Percentiles rank a stretch among this genome's conserved stretches.
phyloP scores from a whole-genome alignment of 768 basidiomycete species.

The Boletus pseudopeckii region DNA sequence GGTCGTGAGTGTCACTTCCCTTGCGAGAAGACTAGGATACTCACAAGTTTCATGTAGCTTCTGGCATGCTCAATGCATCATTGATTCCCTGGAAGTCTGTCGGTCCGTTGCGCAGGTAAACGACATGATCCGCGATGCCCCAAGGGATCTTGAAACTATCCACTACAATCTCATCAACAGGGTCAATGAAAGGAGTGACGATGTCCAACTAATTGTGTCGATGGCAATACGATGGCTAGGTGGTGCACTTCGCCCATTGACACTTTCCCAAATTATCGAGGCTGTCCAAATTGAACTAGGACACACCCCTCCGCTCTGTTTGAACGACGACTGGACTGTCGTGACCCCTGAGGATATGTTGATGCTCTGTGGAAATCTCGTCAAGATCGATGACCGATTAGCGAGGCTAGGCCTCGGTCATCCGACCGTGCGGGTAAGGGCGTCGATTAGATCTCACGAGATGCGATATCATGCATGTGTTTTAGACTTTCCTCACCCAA shows the following conservation, averaged over 20 bases:
- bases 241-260: conserved; percentile 26
- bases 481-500: conserved; percentile 25
- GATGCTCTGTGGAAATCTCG: conserved; percentile 24
- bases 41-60: conserved; percentile 16
- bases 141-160: conserved; percentile 20
- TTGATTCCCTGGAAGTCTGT: conserved; percentile 27
- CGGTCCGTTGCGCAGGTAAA: conserved; percentile 25
- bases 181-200: conserved; percentile 20
- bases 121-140: conserved; percentile 13
- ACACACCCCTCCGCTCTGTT: conserved; percentile 14
- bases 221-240: conserved; percentile 24
- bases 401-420: conserved; percentile 21
- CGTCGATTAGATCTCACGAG: not conserved
- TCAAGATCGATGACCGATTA: conserved; percentile 25
- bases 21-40: not conserved
- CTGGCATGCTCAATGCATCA: conserved; percentile 27
- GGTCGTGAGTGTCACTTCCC: conserved; percentile 18
- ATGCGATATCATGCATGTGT: not conserved
- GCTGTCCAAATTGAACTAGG: conserved; percentile 29
- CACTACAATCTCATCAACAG: conserved; percentile 22
- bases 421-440: conserved; percentile 22
- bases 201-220: conserved; percentile 24
- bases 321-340: conserved; percentile 26
- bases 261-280: conserved; percentile 27
- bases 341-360: conserved; percentile 26